A percentile compares a stretch with the other conserved stretches of the same genome.
Conservation (phyloP, 441 rosid genomes). For the Melastoma candidum region DNA sequence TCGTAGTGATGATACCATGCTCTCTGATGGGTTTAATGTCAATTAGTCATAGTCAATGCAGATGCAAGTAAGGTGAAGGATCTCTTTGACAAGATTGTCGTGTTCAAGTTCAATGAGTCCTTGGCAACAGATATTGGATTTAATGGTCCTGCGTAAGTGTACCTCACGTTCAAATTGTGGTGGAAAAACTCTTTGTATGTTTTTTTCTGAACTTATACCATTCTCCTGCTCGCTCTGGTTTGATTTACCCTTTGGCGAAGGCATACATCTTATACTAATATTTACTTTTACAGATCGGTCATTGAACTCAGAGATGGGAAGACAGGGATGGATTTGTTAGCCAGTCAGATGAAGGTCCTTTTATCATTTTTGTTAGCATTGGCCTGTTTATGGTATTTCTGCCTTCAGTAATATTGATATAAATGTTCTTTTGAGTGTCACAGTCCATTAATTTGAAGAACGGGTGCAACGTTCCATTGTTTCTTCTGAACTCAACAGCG, state of each 20-base stretch:
- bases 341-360: slow-evolving; percentile 47
- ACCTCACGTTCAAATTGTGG: background rate
- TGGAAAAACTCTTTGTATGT: background rate
- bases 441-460: slow-evolving; percentile 51
- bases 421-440: slow-evolving; percentile 7
- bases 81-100: slow-evolving; percentile 45
- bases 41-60: slow-evolving; percentile 10
- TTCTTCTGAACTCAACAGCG: slow-evolving; percentile 34
- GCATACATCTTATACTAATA: background rate
- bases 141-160: slow-evolving; percentile 44
- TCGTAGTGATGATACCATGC: background rate
- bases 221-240: background rate
- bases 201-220: slow-evolving; percentile 3
- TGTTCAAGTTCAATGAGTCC: slow-evolving; percentile 36
- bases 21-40: background rate
- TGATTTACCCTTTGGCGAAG: background rate
- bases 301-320: slow-evolving; percentile 41
- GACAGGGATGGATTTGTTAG: slow-evolving; percentile 38
- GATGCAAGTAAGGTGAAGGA: slow-evolving; percentile 33
- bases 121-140: slow-evolving; percentile 38
- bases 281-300: slow-evolving; percentile 32
- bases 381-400: background rate
- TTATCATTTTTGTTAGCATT: background rate
- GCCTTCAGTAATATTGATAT: background rate
- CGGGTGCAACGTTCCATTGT: slow-evolving; percentile 42